Evolutionary conservation across 306 rosid genomes (phyloP).

Genomic region (Inga oerstediana): DNA sequence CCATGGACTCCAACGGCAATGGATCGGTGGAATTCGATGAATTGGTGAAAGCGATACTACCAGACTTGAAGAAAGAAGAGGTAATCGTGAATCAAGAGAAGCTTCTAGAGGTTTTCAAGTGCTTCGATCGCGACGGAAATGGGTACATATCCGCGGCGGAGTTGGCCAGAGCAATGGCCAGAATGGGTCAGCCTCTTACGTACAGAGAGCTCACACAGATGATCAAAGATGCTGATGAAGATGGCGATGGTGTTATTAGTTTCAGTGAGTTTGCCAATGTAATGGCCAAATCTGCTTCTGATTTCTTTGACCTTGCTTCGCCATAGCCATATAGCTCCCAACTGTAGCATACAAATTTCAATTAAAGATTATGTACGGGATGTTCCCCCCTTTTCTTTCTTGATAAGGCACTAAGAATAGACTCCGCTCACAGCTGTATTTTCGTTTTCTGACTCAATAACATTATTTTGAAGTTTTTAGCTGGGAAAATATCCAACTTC

Average conservation of each 20-base stretch:
- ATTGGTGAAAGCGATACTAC: conserved; percentile 58
- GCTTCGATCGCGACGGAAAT: conserved; percentile 81
- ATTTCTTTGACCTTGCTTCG: conserved; percentile 54
- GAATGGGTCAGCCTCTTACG: conserved; percentile 82
- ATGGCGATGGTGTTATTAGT: conserved; percentile 86
- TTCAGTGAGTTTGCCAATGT: conserved; percentile 70
- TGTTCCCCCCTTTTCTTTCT: background rate
- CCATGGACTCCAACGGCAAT: conserved; percentile 73
- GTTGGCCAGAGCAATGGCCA: conserved; percentile 83
- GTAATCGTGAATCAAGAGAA: conserved; percentile 59
- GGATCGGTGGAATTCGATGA: conserved; percentile 86
- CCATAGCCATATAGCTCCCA: conserved; percentile 1
- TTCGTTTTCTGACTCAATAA: background rate
- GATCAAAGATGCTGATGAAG: conserved; percentile 76
- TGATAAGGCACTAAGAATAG: background rate
- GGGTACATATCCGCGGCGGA: conserved; percentile 77
- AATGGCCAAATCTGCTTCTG: conserved; percentile 75
- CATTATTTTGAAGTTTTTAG: background rate
- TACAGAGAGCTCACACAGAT: conserved; percentile 77
- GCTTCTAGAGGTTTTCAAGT: conserved; percentile 61
- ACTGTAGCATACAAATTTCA: background rate
- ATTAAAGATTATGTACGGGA: background rate
- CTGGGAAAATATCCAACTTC: background rate
- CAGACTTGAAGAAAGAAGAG: conserved; percentile 57
- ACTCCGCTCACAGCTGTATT: background rate